A percentile compares a stretch with the other conserved stretches of the same genome.
Evolutionary conservation across 2,329 filamentous ascomycete genomes (phyloP).

Genomic region (Elsinoe perseae): DNA sequence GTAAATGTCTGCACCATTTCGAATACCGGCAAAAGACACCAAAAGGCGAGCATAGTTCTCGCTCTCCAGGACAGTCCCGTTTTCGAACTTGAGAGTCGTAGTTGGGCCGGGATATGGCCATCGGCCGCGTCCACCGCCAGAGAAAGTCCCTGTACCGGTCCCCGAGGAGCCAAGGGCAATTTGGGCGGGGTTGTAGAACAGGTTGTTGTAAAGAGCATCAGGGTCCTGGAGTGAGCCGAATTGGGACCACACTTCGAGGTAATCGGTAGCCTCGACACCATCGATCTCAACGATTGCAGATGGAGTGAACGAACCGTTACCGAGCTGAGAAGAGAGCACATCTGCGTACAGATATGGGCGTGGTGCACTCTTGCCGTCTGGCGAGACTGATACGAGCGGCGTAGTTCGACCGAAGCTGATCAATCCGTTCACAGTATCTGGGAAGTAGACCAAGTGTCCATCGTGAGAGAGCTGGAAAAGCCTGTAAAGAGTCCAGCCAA

Average conservation of each 20-base stretch:
- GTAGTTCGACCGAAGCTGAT: conserved; percentile 46
- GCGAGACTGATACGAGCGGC: conserved; percentile 52
- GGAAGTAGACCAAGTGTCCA: conserved; percentile 54
- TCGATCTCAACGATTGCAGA: conserved; percentile 50
- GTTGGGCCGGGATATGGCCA: conserved; percentile 37
- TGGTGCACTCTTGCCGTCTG: conserved; percentile 52
- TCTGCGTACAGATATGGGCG: conserved; percentile 49
- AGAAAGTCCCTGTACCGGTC: conserved; percentile 38
- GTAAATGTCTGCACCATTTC: conserved; percentile 37
- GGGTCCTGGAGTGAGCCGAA: conserved; percentile 47
- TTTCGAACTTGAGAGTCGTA: conserved; percentile 40
- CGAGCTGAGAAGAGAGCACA: conserved; percentile 35
- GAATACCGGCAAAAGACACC: conserved; percentile 35
- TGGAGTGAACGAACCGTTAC: conserved; percentile 36
- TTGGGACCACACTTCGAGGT: conserved; percentile 42
- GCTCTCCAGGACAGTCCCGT: conserved; percentile 36
- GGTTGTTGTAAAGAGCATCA: conserved; percentile 50
- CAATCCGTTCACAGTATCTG: conserved; percentile 45
- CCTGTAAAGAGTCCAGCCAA: conserved; percentile 46
- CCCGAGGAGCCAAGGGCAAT: conserved; percentile 36
- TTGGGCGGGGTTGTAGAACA: conserved; percentile 41
- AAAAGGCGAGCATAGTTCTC: conserved; percentile 39
- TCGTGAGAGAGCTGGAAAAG: conserved; percentile 53
- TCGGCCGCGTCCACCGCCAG: conserved; percentile 37
- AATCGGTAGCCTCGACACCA: conserved; percentile 45